Conservation (phyloP, 1,139 yeast genomes). For the Diutina ranongensis region DNA sequence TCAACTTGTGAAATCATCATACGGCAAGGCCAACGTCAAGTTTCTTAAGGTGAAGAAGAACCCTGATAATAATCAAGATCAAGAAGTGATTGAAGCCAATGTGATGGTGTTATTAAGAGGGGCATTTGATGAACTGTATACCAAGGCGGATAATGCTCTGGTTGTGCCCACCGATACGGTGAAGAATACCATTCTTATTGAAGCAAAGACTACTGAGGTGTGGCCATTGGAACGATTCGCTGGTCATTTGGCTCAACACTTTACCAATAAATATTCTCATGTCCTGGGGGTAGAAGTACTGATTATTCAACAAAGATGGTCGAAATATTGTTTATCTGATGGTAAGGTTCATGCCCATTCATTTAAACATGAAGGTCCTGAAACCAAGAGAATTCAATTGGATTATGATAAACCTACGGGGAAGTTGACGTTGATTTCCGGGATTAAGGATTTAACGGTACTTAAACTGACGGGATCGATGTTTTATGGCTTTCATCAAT, state of each 20-base stretch:
- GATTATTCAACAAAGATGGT: slow-evolving; percentile 71
- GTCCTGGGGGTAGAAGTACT: slow-evolving; percentile 59
- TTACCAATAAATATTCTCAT: slow-evolving; percentile 62
- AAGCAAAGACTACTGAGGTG: slow-evolving; percentile 70
- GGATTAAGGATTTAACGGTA: slow-evolving; percentile 75
- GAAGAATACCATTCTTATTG: slow-evolving; percentile 73
- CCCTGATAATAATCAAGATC: slow-evolving; percentile 54
- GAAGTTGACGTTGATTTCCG: slow-evolving; percentile 48
- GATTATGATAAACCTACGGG: slow-evolving; percentile 36
- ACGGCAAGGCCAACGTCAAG: slow-evolving; percentile 89
- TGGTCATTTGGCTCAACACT: slow-evolving; percentile 73
- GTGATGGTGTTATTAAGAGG: slow-evolving; percentile 70
- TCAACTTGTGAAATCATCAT: slow-evolving; percentile 20
- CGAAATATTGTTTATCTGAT: slow-evolving; percentile 12
- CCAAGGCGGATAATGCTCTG: slow-evolving; percentile 77
- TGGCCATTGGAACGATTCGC: slow-evolving; percentile 92
- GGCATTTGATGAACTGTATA: slow-evolving; percentile 65
- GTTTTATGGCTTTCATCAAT: slow-evolving; percentile 76
- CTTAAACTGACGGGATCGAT: slow-evolving; percentile 90
- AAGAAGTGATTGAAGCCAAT: slow-evolving; percentile 77
- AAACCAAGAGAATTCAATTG: slow-evolving; percentile 52
- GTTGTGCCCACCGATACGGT: slow-evolving; percentile 93
- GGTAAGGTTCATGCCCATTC: slow-evolving; percentile 77
- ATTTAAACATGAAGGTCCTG: slow-evolving; percentile 75
- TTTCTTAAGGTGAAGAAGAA: slow-evolving; percentile 79